Evolutionary conservation across 1,139 yeast species (phyloP), one percentile per base, ranked within the genome.

Genomic region (Candida gigantensis): DNA sequence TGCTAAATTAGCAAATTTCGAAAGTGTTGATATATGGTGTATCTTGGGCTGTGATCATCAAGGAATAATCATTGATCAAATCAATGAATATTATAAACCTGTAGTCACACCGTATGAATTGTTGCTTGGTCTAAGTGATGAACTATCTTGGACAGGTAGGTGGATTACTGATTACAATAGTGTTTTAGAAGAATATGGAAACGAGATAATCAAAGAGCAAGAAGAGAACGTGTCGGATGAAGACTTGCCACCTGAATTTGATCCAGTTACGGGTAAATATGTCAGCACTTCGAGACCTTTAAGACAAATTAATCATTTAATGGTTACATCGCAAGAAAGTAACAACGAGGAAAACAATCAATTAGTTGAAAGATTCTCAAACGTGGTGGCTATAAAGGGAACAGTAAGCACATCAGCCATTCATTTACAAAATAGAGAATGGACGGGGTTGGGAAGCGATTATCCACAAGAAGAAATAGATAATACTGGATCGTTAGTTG

Each of bases 391-490:
- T 0, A 78, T 90, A 38, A 79, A 79, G 43, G 81, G 81, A 29
- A 88, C 97, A 0, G 84, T 87, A 0, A 89, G 97, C 0, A 90
- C 97, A 0, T 88, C 97, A 0, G 97, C 97, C 0, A 71, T 74
- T 10, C 76, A 75, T 45, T 67, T 92, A 32, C 95, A 88, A 51
- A 68, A 68, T 27, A 74, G 95, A 53, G 67, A 72, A 15, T 92
- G 98, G 98, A 79, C 82, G 0, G 98, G 98, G 0, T 67, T 92
- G 24, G 98, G 98, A 0, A 83, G 94, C 44, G 97, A 90, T 53
- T 87, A 73, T 58, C 48, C 52, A 6, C 73, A 65, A 5, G 68
- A 60, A 1, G 62, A 54, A 28, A 78, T n/a, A n/a, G n/a, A 71
- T 30, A 65, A 64, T 30, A 74, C 71, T 13, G 95, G 92, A 19